phyloP scores from a whole-genome alignment of 2,329 filamentous ascomycete genomes.

The Nigrospora sphaerica region DNA sequence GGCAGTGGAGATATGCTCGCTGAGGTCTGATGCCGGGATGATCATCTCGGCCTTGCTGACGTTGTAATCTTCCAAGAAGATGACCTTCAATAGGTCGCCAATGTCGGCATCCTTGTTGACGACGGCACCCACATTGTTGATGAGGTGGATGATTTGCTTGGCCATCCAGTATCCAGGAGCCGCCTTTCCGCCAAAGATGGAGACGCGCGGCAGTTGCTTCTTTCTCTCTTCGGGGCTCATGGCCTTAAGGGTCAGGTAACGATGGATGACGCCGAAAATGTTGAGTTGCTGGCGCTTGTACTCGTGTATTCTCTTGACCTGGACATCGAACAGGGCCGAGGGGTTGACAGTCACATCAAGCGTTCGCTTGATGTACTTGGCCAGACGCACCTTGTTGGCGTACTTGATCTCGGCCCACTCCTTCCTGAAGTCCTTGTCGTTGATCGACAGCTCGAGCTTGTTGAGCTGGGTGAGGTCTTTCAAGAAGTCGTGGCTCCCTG shows the following conservation, averaged over 20 bases:
- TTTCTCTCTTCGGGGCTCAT: conserved; percentile 79
- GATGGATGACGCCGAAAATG: conserved; percentile 95
- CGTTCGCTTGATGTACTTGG: conserved; percentile 81
- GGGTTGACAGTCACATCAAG: conserved; percentile 82
- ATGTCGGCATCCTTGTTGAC: conserved; percentile 91
- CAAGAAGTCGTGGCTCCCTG: conserved; percentile 75
- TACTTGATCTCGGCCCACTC: conserved; percentile 97
- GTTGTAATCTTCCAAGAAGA: conserved; percentile 98
- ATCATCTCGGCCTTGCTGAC: conserved; percentile 99
- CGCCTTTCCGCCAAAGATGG: conserved; percentile 95
- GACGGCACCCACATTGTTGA: conserved; percentile 84
- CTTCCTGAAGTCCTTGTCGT: conserved; percentile 85
- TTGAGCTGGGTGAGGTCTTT: conserved; percentile 84
- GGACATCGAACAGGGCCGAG: conserved; percentile 84
- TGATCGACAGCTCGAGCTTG: conserved; percentile 73
- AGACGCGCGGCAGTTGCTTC: conserved; percentile 81
- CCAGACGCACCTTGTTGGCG: conserved; percentile 87
- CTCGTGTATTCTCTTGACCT: conserved; percentile 98
- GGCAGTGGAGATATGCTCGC: conserved; percentile 97
- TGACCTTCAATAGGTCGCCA: conserved; percentile 90
- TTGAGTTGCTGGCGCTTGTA: conserved; percentile 99
- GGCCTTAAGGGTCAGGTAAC: conserved; percentile 83
- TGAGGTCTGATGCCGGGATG: conserved; percentile 86
- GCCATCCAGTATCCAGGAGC: conserved; percentile 99
- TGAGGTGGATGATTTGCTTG: conserved; percentile 94